These are phyloP conservation scores for Prunus mume DNA, from an alignment of 306 rosid genomes.

Conservation along the genomic window DNA sequence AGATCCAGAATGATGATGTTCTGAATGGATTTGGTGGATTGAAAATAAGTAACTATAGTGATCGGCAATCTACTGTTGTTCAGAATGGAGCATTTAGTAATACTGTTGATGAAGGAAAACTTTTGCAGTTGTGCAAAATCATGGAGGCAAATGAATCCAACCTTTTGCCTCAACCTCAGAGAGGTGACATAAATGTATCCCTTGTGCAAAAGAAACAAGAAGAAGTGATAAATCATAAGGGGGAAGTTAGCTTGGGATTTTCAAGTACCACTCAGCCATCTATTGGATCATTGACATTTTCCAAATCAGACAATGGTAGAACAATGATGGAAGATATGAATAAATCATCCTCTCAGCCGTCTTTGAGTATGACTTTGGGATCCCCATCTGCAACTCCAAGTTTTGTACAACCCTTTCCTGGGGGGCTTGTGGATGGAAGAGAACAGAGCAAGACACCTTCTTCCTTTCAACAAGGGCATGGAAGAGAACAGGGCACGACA, in stretches of 20 bases:
- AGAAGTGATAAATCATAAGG: conserved; percentile 31
- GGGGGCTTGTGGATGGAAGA: conserved; percentile 53
- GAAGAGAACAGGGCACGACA: conserved; percentile 54
- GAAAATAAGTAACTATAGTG: conserved; percentile 41
- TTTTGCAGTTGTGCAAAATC: conserved; percentile 73
- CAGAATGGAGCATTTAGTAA: conserved; percentile 39
- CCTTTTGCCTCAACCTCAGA: conserved; percentile 46
- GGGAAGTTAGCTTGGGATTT: conserved; percentile 50
- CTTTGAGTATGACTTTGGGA: conserved; percentile 74
- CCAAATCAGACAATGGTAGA: conserved; percentile 50
- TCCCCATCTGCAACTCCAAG: conserved; percentile 45
- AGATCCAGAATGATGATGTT: conserved; percentile 48
- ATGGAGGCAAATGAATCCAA: conserved; percentile 73
- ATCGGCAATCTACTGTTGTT: conserved; percentile 40
- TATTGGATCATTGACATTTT: conserved; percentile 48
- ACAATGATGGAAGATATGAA: conserved; percentile 47
- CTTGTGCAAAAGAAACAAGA: conserved; percentile 44
- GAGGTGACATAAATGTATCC: conserved; percentile 38
- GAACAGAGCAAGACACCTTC: conserved; percentile 55
- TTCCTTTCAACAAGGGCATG: conserved; percentile 48
- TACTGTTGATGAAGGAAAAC: conserved; percentile 70
- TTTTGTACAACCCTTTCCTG: conserved; percentile 47
- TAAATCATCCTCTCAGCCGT: conserved; percentile 53
- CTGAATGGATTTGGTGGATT: conserved; percentile 46
- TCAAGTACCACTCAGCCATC: conserved; percentile 48